phyloP scores from a whole-genome alignment of 208 protist species.

The Leishmania tarentolae region DNA sequence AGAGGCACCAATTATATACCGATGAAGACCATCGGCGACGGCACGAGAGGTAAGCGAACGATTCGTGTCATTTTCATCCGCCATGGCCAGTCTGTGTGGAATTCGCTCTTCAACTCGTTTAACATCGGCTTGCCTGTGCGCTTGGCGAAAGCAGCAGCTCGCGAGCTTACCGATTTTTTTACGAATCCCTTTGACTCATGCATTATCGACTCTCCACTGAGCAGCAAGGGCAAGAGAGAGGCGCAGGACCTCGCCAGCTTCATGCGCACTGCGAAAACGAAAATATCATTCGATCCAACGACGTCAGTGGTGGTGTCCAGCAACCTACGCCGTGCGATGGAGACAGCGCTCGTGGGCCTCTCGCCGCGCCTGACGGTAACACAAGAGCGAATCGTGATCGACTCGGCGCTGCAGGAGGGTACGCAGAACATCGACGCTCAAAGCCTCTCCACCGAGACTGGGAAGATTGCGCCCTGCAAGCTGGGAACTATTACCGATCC shows the following conservation, averaged over 20 bases:
- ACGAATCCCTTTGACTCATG: slow-evolving; percentile 77
- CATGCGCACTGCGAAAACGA: slow-evolving; percentile 60
- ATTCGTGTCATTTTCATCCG: slow-evolving; percentile 92
- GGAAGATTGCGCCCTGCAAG: slow-evolving; percentile 72
- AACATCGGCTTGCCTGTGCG: slow-evolving; percentile 61
- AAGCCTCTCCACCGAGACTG: slow-evolving; percentile 71
- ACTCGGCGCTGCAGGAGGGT: slow-evolving; percentile 90
- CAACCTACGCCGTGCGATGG: slow-evolving; percentile 89
- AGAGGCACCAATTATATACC: slow-evolving; percentile 71
- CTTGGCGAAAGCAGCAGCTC: slow-evolving; percentile 47
- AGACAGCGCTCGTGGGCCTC: slow-evolving; percentile 77
- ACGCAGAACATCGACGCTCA: slow-evolving; percentile 93
- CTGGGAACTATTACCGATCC: slow-evolving; percentile 53
- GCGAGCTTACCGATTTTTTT: slow-evolving; percentile 69
- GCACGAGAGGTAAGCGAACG: slow-evolving; percentile 47
- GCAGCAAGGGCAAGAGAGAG: slow-evolving; percentile 70
- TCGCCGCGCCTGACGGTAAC: slow-evolving; percentile 61
- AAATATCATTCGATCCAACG: slow-evolving; percentile 62
- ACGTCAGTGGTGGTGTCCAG: slow-evolving; percentile 78
- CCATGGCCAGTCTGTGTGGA: slow-evolving; percentile 94
- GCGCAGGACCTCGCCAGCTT: slow-evolving; percentile 70
- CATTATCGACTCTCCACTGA: slow-evolving; percentile 92
- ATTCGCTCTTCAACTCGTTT: slow-evolving; percentile 89
- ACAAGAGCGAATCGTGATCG: slow-evolving; percentile 77
- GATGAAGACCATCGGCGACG: slow-evolving; percentile 36